Evolutionary conservation across 805 yeast genomes (phyloP).

Genomic region (Cyberlindnera suaveolens): DNA sequence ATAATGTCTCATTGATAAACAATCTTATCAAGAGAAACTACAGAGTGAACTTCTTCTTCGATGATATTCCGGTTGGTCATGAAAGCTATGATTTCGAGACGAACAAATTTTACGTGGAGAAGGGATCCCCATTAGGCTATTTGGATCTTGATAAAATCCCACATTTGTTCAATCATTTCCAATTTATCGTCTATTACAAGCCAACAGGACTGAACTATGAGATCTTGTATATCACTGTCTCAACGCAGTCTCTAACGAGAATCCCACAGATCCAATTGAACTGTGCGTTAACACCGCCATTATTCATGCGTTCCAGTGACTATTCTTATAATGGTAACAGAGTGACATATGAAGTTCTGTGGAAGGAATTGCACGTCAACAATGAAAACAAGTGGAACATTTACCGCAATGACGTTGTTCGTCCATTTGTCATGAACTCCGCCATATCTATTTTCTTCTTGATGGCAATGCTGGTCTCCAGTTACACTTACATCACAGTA

Average conservation of each 20-base stretch:
- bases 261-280: conserved; percentile 17
- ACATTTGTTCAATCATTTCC: conserved; percentile 27
- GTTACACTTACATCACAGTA: conserved; percentile 14
- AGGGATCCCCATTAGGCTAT: conserved; percentile 27
- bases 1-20: conserved; percentile 23
- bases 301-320: conserved; percentile 19
- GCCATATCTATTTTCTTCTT: conserved; percentile 14
- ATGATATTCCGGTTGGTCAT: conserved; percentile 26
- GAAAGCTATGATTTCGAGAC: conserved; percentile 25
- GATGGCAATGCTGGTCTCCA: conserved; percentile 13
- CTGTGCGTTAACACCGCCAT: conserved; percentile 22
- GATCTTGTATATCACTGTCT: conserved; percentile 22
- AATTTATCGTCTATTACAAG: conserved; percentile 22
- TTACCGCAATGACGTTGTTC: conserved; percentile 22
- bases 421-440: conserved; percentile 17
- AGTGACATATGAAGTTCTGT: conserved; percentile 23
- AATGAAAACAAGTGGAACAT: conserved; percentile 13
- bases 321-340: conserved; percentile 23
- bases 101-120: conserved; percentile 21
- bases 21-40: conserved; percentile 24
- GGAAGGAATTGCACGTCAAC: conserved; percentile 21
- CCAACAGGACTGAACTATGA: conserved; percentile 19
- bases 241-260: conserved; percentile 22
- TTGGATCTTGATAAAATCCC: conserved; percentile 24
- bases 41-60: conserved; percentile 24